A percentile compares a stretch with the other conserved stretches of the same genome.
These are phyloP conservation scores for Lotus japonicus DNA, from an alignment of 306 rosid genomes.

Conservation along the genomic window DNA sequence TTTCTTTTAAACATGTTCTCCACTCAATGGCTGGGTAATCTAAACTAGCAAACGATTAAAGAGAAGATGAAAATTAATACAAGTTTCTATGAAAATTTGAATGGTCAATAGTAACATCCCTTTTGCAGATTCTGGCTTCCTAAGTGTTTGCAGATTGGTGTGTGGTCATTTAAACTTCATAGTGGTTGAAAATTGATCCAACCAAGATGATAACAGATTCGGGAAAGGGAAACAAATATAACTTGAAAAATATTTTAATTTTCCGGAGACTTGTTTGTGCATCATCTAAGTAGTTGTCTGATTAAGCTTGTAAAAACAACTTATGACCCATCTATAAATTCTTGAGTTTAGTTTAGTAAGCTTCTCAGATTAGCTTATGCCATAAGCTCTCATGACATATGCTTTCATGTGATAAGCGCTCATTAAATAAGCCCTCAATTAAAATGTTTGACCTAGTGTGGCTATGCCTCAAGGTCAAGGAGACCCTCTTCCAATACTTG, in stretches of 20 bases:
- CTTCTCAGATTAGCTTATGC: no score
- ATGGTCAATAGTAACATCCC: not conserved
- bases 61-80: not conserved
- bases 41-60: not conserved
- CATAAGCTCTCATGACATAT: no score
- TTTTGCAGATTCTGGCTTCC: constrained; percentile 9
- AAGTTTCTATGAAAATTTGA: not conserved
- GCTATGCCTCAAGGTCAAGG: not conserved
- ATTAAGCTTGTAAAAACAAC: no score
- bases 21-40: not conserved
- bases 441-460: no score
- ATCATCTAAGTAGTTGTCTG: not conserved
- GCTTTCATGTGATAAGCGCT: no score
- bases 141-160: not conserved
- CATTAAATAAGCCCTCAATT: no score
- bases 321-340: no score
- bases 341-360: no score
- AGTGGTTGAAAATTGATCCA: not conserved
- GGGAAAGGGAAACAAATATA: not conserved
- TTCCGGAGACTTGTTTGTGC: not conserved
- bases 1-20: constrained; percentile 1
- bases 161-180: not conserved
- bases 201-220: not conserved
- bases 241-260: not conserved
- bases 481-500: not conserved